These are phyloP conservation scores for Kluyveromyces dobzhanskii DNA, from an alignment of 805 yeast species.

Conservation along the genomic window DNA sequence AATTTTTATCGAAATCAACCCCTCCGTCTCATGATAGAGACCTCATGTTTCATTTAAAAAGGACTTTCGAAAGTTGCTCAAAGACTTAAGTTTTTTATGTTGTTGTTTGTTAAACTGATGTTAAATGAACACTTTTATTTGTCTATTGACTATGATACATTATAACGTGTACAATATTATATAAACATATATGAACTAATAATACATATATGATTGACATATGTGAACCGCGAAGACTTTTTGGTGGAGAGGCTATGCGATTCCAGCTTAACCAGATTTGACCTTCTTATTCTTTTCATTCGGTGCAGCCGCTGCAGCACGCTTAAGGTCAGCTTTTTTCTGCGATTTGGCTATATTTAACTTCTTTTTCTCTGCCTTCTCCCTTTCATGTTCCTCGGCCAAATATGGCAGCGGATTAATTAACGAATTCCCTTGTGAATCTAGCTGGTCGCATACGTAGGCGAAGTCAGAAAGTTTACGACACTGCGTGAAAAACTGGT, in stretches of 20 bases:
- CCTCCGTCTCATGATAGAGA: neutral
- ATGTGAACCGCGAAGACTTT: neutral
- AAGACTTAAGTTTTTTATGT: conserved; percentile 1
- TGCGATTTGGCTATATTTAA: conserved; percentile 12
- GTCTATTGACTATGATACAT: neutral
- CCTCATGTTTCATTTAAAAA: neutral
- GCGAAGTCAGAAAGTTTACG: conserved; percentile 47
- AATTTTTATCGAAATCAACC: neutral
- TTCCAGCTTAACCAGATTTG: conserved; percentile 3
- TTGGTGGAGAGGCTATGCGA: too few species aligned
- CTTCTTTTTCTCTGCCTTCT: conserved; percentile 10
- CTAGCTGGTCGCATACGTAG: conserved; percentile 14
- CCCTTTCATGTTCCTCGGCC: conserved; percentile 12
- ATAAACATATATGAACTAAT: conserved; percentile 4
- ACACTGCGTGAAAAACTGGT: conserved; percentile 46
- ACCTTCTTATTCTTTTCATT: conserved; percentile 3
- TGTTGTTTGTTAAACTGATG: conserved; percentile 5
- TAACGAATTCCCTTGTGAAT: conserved; percentile 12
- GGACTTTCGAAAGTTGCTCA: neutral
- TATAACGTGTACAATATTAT: conserved; percentile 4
- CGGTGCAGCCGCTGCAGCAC: neutral
- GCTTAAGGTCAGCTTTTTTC: conserved; percentile 3
- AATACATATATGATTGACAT: conserved; percentile 2
- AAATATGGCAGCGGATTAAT: conserved; percentile 17
- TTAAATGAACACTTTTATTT: neutral